Percentiles rank a stretch among this genome's conserved stretches.
Conservation (phyloP, 306 rosid genomes). For the Quillaja saponaria region DNA sequence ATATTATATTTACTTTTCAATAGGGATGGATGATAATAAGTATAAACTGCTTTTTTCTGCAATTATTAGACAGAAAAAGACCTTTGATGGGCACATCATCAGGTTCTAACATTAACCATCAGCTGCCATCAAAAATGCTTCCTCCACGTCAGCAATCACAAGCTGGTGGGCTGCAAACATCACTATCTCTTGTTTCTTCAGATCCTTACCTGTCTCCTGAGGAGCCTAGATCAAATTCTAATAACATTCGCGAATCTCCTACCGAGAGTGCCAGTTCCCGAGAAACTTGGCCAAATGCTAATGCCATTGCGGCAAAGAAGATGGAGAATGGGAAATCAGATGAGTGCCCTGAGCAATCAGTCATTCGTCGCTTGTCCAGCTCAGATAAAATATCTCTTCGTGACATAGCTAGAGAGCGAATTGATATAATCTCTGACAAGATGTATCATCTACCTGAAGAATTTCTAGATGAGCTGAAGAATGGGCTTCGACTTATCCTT, state of each 20-base stretch:
- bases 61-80: slow-evolving; percentile 28
- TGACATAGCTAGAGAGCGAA: slow-evolving; percentile 87
- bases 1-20: neutral
- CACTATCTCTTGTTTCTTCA: slow-evolving; percentile 76
- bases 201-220: slow-evolving; percentile 80
- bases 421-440: slow-evolving; percentile 77
- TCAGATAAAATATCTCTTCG: slow-evolving; percentile 81
- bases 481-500: slow-evolving; percentile 68
- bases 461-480: slow-evolving; percentile 79
- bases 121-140: slow-evolving; percentile 56
- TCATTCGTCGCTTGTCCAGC: slow-evolving; percentile 76
- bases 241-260: slow-evolving; percentile 76
- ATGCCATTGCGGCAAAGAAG: slow-evolving; percentile 70
- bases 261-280: slow-evolving; percentile 94
- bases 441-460: slow-evolving; percentile 84
- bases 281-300: slow-evolving; percentile 83
- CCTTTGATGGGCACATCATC: slow-evolving; percentile 57
- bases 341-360: slow-evolving; percentile 72
- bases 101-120: slow-evolving; percentile 63
- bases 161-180: slow-evolving; percentile 74
- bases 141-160: slow-evolving; percentile 89
- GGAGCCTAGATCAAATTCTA: slow-evolving; percentile 81
- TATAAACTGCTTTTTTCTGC: slow-evolving; percentile 13
- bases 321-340: slow-evolving; percentile 79
- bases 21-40: slow-evolving; percentile 14